Evolutionary conservation across 441 rosid species (phyloP).

Genomic region (Arabidopsis hybrid): DNA sequence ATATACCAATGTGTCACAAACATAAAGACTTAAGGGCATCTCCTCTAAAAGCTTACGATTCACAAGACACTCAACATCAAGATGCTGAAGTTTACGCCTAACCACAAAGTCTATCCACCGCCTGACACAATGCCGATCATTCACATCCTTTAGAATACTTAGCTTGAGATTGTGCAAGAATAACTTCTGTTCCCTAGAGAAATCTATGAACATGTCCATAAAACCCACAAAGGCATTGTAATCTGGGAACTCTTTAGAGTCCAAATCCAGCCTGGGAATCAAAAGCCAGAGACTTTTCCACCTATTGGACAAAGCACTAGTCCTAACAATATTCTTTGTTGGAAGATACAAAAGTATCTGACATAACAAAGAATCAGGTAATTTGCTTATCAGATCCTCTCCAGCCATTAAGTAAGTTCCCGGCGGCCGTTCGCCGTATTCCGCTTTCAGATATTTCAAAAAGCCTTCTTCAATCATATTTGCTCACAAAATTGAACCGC

Average conservation of each 20-base stretch:
- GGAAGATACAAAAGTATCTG: constrained; percentile 19
- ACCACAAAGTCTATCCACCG: not conserved
- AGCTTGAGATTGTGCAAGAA: not conserved
- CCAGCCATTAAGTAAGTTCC: too few species aligned
- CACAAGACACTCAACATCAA: not conserved
- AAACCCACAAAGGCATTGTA: constrained; percentile 12
- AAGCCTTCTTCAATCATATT: too few species aligned
- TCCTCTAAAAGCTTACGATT: not conserved
- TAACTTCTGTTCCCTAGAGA: constrained; percentile 6
- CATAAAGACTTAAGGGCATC: not conserved
- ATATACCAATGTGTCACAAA: not conserved
- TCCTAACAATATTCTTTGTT: constrained; percentile 16
- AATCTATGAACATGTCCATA: not conserved
- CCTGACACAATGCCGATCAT: not conserved
- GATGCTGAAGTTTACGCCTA: not conserved
- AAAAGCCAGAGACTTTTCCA: constrained; percentile 15
- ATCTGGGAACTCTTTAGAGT: not conserved
- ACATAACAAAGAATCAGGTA: constrained; percentile 5
- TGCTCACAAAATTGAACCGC: too few species aligned
- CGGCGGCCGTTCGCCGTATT: too few species aligned
- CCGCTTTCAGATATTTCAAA: too few species aligned
- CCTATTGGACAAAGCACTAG: constrained; percentile 4
- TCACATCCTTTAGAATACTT: not conserved
- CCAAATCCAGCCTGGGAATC: not conserved
- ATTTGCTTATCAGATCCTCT: constrained; percentile 6